These are phyloP conservation scores for Citrullus colocynthis DNA, from an alignment of 306 rosid genomes.

Conservation along the genomic window DNA sequence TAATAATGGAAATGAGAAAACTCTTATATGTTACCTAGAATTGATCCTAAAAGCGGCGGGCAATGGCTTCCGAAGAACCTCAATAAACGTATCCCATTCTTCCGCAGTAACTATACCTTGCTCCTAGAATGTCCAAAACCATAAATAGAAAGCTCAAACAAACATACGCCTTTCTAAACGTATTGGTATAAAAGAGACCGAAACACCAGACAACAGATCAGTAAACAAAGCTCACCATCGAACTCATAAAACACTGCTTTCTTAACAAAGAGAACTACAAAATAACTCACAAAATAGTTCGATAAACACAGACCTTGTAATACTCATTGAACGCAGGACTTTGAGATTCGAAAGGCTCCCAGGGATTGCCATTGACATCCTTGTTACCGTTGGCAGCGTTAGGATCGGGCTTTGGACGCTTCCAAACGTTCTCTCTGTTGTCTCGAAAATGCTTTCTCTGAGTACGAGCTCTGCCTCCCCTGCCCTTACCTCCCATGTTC, in stretches of 20 bases:
- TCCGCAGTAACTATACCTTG: slow-evolving; percentile 42
- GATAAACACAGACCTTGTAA: slow-evolving; percentile 38
- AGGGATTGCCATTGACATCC: slow-evolving; percentile 17
- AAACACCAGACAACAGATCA: background rate
- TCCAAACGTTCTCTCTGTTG: slow-evolving; percentile 85
- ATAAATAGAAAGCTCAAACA: background rate
- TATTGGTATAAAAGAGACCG: background rate
- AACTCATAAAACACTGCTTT: background rate
- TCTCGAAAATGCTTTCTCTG: slow-evolving; percentile 76
- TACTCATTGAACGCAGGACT: slow-evolving; percentile 53
- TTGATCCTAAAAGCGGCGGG: slow-evolving; percentile 87
- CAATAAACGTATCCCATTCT: slow-evolving; percentile 69
- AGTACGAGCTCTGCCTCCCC: slow-evolving; percentile 67
- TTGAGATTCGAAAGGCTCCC: slow-evolving; percentile 71
- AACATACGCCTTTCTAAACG: background rate
- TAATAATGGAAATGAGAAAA: background rate
- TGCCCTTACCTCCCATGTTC: slow-evolving; percentile 49
- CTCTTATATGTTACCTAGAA: slow-evolving; percentile 38
- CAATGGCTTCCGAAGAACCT: slow-evolving; percentile 69
- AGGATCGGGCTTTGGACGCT: slow-evolving; percentile 63
- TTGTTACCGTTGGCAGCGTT: slow-evolving; percentile 13
- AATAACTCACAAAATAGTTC: background rate
- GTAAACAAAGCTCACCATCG: background rate
- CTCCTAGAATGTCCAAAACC: slow-evolving; percentile 23
- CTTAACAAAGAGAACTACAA: background rate